These are phyloP conservation scores for Suillus americanus DNA, from an alignment of 768 basidiomycete species.

Conservation along the genomic window DNA sequence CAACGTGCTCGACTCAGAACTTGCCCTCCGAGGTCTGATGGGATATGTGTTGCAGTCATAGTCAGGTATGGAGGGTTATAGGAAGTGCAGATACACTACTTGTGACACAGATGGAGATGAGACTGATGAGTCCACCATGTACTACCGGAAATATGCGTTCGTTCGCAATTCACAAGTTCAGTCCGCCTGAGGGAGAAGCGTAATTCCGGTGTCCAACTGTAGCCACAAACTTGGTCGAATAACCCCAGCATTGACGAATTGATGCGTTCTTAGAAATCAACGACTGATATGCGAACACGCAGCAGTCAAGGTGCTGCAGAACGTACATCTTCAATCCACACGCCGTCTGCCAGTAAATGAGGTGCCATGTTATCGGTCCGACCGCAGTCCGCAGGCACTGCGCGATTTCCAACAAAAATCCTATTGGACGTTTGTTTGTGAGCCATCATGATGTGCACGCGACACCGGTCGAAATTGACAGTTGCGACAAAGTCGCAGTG, in stretches of 20 bases:
- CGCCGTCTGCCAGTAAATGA: constrained; percentile 57
- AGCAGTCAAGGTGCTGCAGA: background rate
- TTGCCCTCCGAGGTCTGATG: background rate
- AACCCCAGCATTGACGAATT: constrained; percentile 40
- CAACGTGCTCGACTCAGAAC: background rate
- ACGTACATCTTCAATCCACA: constrained; percentile 58
- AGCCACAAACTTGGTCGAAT: constrained; percentile 51
- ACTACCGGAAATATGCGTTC: background rate
- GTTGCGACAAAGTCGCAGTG: constrained; percentile 19
- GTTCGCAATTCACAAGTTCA: constrained; percentile 39
- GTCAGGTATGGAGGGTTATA: background rate
- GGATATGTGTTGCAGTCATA: background rate
- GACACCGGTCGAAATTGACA: constrained; percentile 46
- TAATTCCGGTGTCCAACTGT: constrained; percentile 62
- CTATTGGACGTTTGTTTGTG: constrained; percentile 30
- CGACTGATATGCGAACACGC: background rate
- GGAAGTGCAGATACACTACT: background rate
- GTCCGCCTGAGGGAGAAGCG: constrained; percentile 56
- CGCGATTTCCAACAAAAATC: constrained; percentile 32
- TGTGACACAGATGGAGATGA: background rate
- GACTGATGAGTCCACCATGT: background rate
- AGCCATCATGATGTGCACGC: constrained; percentile 31
- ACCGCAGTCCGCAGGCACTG: background rate
- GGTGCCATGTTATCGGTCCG: constrained; percentile 31
- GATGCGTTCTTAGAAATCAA: constrained; percentile 28